A percentile compares a stretch with the other conserved stretches of the same genome.
Evolutionary conservation across 805 yeast species (phyloP).

Genomic region (Candida nemodendra): DNA sequence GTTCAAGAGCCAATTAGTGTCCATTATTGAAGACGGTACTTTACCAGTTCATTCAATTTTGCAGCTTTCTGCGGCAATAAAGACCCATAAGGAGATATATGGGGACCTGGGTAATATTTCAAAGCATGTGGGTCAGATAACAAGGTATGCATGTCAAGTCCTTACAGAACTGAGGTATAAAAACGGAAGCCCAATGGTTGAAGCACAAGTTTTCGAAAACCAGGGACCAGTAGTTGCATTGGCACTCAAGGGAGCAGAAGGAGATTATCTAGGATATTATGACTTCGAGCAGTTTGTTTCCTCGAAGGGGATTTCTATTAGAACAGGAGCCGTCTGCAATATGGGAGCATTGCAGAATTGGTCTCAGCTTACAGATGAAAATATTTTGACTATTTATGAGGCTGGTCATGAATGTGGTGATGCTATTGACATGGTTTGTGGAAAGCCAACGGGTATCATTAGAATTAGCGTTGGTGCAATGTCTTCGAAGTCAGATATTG

Average conservation of each 20-base stretch:
- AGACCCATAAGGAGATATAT: conserved; percentile 27
- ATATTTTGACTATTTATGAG: conserved; percentile 26
- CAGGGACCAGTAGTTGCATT: conserved; percentile 43
- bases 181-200: conserved; percentile 26
- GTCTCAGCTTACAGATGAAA: conserved; percentile 24
- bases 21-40: conserved; percentile 43
- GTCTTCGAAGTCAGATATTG: conserved; percentile 33
- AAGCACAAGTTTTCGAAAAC: conserved; percentile 15
- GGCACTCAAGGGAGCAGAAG: conserved; percentile 25
- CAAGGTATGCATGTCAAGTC: conserved; percentile 23
- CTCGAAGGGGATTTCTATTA: conserved; percentile 31
- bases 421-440: conserved; percentile 36
- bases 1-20: conserved; percentile 20
- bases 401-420: conserved; percentile 45
- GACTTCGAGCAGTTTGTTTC: conserved; percentile 37
- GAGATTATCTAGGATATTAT: conserved; percentile 36
- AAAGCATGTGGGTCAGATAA: conserved; percentile 26
- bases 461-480: conserved; percentile 44
- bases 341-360: conserved; percentile 37
- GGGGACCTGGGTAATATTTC: conserved; percentile 33
- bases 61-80: conserved; percentile 36
- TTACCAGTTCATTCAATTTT: conserved; percentile 41
- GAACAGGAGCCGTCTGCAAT: conserved; percentile 46
- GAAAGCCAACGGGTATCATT: conserved; percentile 40
- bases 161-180: conserved; percentile 22